Conservation (phyloP, 371 early-diverging fungal genomes). For the Rhizopus microsporus region DNA sequence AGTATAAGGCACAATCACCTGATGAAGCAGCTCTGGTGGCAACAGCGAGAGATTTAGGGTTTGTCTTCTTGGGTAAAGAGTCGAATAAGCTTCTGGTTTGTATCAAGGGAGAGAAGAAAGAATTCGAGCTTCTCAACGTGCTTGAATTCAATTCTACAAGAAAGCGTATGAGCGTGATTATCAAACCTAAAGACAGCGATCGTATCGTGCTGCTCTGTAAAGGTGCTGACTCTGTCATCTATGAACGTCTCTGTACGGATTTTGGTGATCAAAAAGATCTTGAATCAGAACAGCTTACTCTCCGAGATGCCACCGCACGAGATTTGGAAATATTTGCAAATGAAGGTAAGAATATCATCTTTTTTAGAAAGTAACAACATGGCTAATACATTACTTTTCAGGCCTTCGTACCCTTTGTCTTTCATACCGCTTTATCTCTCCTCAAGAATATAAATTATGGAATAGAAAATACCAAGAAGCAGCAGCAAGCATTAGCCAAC, state of each 20-base stretch:
- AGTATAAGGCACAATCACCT: constrained; percentile 91
- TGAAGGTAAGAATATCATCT: constrained; percentile 53
- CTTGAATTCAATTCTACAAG: constrained; percentile 84
- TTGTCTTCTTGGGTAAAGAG: constrained; percentile 74
- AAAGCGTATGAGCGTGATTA: constrained; percentile 86
- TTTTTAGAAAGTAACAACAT: no score
- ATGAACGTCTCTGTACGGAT: constrained; percentile 67
- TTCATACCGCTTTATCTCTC: constrained; percentile 74
- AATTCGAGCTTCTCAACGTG: constrained; percentile 67
- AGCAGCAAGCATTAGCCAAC: constrained; percentile 61
- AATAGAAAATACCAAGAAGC: constrained; percentile 66
- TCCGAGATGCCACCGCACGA: constrained; percentile 27
- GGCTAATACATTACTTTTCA: neutral
- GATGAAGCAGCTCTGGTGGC: constrained; percentile 94
- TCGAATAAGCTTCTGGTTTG: constrained; percentile 62
- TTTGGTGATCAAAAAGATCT: constrained; percentile 49
- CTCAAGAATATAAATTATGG: constrained; percentile 70
- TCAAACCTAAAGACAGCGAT: constrained; percentile 65
- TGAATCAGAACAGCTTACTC: constrained; percentile 37
- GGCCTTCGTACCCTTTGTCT: constrained; percentile 85
- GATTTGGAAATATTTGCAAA: constrained; percentile 79
- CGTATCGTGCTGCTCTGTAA: constrained; percentile 89
- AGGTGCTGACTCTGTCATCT: constrained; percentile 95
- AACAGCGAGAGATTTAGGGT: constrained; percentile 89
- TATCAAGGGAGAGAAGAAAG: constrained; percentile 67